Evolutionary conservation across 345 rosid genomes (phyloP).

Genomic region (Citrus medica): DNA sequence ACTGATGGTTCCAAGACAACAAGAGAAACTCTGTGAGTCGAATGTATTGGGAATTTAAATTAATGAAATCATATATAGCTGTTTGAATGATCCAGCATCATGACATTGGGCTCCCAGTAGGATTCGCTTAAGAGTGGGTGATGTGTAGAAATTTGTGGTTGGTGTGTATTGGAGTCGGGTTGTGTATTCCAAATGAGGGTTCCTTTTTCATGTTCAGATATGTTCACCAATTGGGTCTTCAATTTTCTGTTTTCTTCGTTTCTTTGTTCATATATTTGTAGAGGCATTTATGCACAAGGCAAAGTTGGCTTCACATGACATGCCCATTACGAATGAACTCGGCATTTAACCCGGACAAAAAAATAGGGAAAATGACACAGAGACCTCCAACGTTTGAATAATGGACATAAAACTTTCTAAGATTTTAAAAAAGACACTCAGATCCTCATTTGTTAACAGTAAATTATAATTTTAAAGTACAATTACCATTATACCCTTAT

Average conservation of each 20-base stretch:
- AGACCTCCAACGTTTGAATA: no score
- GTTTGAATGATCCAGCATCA: not conserved
- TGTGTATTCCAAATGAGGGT: slow-evolving; percentile 15
- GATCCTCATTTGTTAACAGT: no score
- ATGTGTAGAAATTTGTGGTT: slow-evolving; percentile 21
- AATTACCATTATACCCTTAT: no score
- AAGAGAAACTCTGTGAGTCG: slow-evolving; percentile 22
- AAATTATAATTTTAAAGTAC: no score
- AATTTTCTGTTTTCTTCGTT: not conserved
- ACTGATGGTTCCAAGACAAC: slow-evolving; percentile 38
- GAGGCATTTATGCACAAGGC: slow-evolving; percentile 14
- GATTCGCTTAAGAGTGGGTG: slow-evolving; percentile 6
- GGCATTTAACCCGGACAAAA: no score
- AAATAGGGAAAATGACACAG: no score
- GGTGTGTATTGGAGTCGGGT: slow-evolving; percentile 27
- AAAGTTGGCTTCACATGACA: not conserved
- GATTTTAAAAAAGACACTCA: no score
- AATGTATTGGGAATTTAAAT: slow-evolving; percentile 26
- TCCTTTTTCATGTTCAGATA: not conserved
- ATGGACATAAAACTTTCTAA: no score
- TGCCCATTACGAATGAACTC: slow-evolving; percentile 3
- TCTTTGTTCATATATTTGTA: not conserved
- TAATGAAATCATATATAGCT: not conserved
- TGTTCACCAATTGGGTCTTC: not conserved
- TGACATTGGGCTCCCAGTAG: not conserved